Conservation (phyloP, 768 basidiomycete genomes). For the Boletus eberwhitei region DNA sequence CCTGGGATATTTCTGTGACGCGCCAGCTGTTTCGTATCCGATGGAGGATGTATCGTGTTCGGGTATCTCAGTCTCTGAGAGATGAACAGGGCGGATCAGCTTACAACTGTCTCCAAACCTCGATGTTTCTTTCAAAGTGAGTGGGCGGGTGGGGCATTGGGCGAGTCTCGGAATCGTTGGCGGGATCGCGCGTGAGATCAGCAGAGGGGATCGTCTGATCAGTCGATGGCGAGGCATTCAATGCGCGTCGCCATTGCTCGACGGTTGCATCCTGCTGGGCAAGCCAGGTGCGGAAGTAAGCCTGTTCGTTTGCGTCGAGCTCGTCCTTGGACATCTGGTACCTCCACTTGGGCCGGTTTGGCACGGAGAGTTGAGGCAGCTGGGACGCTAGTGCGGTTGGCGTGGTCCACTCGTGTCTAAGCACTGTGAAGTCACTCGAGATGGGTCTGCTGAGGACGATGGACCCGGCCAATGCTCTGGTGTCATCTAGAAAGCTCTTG, state of each 20-base stretch:
- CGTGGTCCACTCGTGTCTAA: slow-evolving; percentile 19
- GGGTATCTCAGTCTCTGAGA: not conserved
- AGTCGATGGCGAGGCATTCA: slow-evolving; percentile 2
- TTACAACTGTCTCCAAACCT: slow-evolving; percentile 93
- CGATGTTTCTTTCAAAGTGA: slow-evolving; percentile 85
- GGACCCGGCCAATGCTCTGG: slow-evolving; percentile 52
- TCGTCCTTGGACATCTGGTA: slow-evolving; percentile 85
- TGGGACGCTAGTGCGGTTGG: slow-evolving; percentile 1
- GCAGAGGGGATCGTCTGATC: slow-evolving; percentile 3
- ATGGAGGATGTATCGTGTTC: not conserved
- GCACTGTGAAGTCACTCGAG: slow-evolving; percentile 36
- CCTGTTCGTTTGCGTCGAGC: slow-evolving; percentile 89
- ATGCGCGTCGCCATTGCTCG: slow-evolving; percentile 44
- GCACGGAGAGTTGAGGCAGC: slow-evolving; percentile 28
- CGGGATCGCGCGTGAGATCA: not conserved
- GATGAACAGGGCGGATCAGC: slow-evolving; percentile 27
- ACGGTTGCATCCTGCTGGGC: slow-evolving; percentile 57
- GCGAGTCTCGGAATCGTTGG: slow-evolving; percentile 15
- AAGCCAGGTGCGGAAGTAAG: slow-evolving; percentile 77
- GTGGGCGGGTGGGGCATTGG: slow-evolving; percentile 63
- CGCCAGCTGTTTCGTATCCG: slow-evolving; percentile 65
- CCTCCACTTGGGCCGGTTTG: slow-evolving; percentile 81
- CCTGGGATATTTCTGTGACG: slow-evolving; percentile 86
- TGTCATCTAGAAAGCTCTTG: slow-evolving; percentile 54
- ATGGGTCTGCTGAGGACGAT: slow-evolving; percentile 59